Conservation (phyloP, 768 basidiomycete species). For the Leccinum uliginosum region DNA sequence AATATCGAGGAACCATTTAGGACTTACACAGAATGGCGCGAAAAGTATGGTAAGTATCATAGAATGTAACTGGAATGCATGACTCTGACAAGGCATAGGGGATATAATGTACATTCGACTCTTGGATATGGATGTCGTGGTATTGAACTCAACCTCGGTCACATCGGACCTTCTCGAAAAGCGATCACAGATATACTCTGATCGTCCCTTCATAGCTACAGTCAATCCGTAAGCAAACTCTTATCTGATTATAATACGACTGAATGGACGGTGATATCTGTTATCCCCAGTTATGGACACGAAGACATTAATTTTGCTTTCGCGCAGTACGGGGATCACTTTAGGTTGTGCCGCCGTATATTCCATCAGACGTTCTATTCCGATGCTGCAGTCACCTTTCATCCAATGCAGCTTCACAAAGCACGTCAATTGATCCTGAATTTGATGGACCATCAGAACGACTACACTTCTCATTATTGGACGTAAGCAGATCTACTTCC, state of each 20-base stretch:
- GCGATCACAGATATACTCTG: slow-evolving; percentile 45
- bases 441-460: slow-evolving; percentile 2
- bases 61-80: neutral
- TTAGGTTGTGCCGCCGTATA: slow-evolving; percentile 12
- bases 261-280: neutral
- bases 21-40: neutral
- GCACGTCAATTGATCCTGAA: slow-evolving; percentile 5
- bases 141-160: neutral
- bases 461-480: slow-evolving; percentile 6
- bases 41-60: neutral
- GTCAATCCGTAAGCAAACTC: slow-evolving; percentile 10
- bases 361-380: slow-evolving; percentile 13
- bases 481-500: slow-evolving; percentile 4
- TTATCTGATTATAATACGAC: neutral
- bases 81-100: neutral
- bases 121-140: neutral
- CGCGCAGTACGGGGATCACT: slow-evolving; percentile 11
- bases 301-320: slow-evolving; percentile 7
- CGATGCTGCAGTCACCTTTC: slow-evolving; percentile 1
- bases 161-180: slow-evolving; percentile 43
- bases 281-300: slow-evolving; percentile 15
- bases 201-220: slow-evolving; percentile 37
- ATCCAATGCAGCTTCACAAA: slow-evolving; percentile 6
- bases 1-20: neutral
- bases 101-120: neutral